Evolutionary conservation across 2,329 filamentous ascomycete genomes (phyloP), one percentile per base, ranked within the genome.

Genomic region (Cytospora schulzeri): DNA sequence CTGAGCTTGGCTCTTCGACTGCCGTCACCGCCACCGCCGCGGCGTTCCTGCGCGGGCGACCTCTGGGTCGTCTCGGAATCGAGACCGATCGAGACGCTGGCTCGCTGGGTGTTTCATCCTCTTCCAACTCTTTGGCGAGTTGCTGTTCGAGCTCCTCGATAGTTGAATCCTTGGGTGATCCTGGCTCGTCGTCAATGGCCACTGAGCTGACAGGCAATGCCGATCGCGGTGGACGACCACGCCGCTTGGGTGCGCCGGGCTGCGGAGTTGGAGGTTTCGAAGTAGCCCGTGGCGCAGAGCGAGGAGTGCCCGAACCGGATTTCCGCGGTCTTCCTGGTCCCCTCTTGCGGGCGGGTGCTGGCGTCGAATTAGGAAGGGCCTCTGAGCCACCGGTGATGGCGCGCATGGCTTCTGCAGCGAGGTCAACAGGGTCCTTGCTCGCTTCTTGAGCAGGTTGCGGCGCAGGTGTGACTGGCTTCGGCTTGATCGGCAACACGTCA

Each of bases 91-190:
- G 45, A 24, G 19, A 29, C 29, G 33, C 19, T 35, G 53, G 55
- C 8, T 38, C 55, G 5, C 28, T 51, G 11, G 35, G 24, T 6
- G 63, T 22, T 4, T 63, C 65, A 1, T 55, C 54, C 19, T 69
- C 66, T 19, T 70, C 72, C 17, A 78, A 67, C 51, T 76, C 75
- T 53, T 70, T 69, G 3, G 72, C 73, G 1, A 79, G 65, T 57
- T 77, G 73, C 9, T 74, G 74, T 62, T 78, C 75, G 6, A 79
- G 69, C 24, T 76, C 76, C 52, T 71, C 71, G 22, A 73, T 62
- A 6, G 70, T 71, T 6, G 69, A 65, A 26, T 71, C 66, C 28
- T 67, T 64, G 6, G 57, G 45, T 17, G 60, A 56, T 5, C 64
- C 67, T 31, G 58, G 24, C 38, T 71, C 65, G 6, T 66, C 64